Percentiles rank a stretch among this genome's conserved stretches.
These are phyloP conservation scores for Cyclotella choctawhatcheeana DNA, from an alignment of 108 stramenopile genomes.

Conservation along the genomic window DNA sequence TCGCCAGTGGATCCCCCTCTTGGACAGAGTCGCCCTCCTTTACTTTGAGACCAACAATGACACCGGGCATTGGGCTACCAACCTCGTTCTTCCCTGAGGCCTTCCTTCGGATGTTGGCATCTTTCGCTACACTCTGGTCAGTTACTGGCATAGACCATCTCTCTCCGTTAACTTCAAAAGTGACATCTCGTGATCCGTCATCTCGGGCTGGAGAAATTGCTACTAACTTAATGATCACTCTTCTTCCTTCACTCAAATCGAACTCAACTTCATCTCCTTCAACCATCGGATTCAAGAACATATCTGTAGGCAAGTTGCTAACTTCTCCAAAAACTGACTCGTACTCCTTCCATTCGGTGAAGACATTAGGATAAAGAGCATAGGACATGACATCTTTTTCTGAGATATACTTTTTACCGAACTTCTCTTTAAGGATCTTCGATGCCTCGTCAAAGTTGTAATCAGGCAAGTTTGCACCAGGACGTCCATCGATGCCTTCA, in stretches of 20 bases:
- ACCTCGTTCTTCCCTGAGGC: constrained; percentile 65
- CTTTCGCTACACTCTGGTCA: constrained; percentile 60
- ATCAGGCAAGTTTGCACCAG: constrained; percentile 87
- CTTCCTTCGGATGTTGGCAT: constrained; percentile 54
- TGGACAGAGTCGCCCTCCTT: constrained; percentile 87
- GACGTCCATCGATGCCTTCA: constrained; percentile 91
- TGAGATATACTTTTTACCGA: constrained; percentile 67
- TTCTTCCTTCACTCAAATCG: constrained; percentile 52
- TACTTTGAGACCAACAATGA: constrained; percentile 92
- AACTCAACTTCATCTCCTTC: no score
- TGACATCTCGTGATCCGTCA: no score
- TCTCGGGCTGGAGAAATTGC: no score
- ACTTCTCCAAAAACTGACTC: constrained; percentile 74
- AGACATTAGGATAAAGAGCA: constrained; percentile 93
- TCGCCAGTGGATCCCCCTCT: constrained; percentile 88
- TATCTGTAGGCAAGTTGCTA: not conserved
- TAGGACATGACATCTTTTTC: constrained; percentile 90
- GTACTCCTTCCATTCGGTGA: constrained; percentile 84
- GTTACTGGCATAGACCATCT: constrained; percentile 71
- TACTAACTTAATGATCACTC: no score
- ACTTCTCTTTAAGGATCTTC: constrained; percentile 74
- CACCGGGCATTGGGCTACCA: constrained; percentile 90
- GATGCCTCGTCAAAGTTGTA: constrained; percentile 81
- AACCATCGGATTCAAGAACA: not conserved
- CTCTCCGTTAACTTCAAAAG: no score